Conservation (phyloP, 2,329 filamentous ascomycete species). For the Hypoxylon sp. region DNA sequence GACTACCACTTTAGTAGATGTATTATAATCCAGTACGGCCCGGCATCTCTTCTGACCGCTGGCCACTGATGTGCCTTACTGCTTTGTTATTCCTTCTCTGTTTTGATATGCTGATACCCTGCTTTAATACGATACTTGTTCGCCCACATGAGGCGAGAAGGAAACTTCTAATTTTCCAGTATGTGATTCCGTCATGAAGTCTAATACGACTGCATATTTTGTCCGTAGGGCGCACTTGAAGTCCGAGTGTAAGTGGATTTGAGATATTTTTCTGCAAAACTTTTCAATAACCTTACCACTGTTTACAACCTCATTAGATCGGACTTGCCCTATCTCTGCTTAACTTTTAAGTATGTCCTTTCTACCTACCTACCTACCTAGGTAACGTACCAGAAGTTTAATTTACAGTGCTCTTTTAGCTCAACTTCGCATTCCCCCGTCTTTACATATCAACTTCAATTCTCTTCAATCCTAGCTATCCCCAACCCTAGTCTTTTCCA, state of each 20-base stretch:
- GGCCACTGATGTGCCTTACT: neutral
- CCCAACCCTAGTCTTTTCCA: neutral
- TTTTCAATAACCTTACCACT: neutral
- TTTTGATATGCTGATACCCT: conserved; percentile 1
- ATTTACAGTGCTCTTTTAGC: neutral
- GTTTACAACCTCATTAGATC: neutral
- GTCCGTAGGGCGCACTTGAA: neutral
- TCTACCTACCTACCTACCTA: neutral
- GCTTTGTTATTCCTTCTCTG: neutral
- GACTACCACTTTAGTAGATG: conserved; percentile 36
- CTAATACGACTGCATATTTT: neutral
- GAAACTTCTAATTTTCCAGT: neutral
- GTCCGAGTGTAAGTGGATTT: neutral
- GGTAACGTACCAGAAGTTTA: neutral
- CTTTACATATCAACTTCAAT: conserved; percentile 12
- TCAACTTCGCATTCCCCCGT: neutral
- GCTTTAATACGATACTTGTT: conserved; percentile 2
- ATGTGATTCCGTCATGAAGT: too few species aligned
- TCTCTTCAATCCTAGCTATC: neutral
- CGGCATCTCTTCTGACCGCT: conserved; percentile 22
- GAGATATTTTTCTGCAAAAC: neutral
- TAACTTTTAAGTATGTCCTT: neutral
- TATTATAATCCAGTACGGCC: conserved; percentile 39
- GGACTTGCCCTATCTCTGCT: neutral
- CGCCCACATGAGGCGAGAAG: neutral